These are phyloP conservation scores for Aspergillus sp. DNA, from an alignment of 2,329 filamentous ascomycete genomes.

Conservation along the genomic window DNA sequence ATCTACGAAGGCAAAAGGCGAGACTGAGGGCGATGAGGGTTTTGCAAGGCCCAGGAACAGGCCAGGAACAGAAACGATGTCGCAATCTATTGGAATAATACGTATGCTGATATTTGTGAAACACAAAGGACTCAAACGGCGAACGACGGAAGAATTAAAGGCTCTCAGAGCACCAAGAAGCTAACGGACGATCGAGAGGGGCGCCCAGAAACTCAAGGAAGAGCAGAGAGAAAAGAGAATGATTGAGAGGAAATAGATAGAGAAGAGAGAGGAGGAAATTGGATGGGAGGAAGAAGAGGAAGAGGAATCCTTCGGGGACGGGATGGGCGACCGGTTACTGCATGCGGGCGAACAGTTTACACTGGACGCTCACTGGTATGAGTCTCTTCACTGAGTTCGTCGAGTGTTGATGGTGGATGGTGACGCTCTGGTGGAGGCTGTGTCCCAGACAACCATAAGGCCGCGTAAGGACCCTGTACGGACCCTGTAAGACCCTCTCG, in stretches of 20 bases:
- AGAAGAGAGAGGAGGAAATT: not conserved
- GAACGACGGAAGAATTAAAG: not conserved
- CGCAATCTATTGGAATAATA: not conserved
- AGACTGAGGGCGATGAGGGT: not conserved
- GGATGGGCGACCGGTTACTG: not conserved
- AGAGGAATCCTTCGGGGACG: not conserved
- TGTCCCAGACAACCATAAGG: conserved; percentile 22
- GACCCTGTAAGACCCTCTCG: not conserved
- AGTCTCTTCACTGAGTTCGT: not conserved
- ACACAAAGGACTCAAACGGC: not conserved
- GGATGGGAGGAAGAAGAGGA: conserved; percentile 1
- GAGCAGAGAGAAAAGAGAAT: not conserved
- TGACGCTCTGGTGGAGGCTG: conserved; percentile 17
- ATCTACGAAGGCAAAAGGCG: not conserved
- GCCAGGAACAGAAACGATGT: not conserved
- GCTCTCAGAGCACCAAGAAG: not conserved
- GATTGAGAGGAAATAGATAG: conserved; percentile 7
- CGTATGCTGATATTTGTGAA: not conserved
- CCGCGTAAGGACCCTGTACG: not conserved
- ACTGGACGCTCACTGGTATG: not conserved
- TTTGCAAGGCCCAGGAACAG: conserved; percentile 1
- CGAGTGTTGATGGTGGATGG: not conserved
- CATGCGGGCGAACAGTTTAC: not conserved
- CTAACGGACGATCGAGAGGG: conserved; percentile 6
- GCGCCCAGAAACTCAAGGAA: not conserved